These are phyloP conservation scores for Colletotrichum shisoi DNA, from an alignment of 2,329 filamentous ascomycete genomes.

Conservation along the genomic window DNA sequence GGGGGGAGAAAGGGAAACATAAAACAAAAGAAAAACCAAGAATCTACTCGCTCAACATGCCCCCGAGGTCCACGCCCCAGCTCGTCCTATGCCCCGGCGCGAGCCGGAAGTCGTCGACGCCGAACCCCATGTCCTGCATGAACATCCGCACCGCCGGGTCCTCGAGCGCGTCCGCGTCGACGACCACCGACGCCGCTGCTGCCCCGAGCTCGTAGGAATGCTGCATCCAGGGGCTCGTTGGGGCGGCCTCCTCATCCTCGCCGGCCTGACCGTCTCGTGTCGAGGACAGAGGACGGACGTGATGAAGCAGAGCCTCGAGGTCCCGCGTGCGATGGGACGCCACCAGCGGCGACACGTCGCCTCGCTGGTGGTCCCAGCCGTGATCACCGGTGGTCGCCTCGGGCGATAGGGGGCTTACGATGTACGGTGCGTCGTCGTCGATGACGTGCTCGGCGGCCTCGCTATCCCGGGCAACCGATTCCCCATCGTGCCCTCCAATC, in stretches of 20 bases:
- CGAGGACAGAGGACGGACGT: background rate
- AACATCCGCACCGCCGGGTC: background rate
- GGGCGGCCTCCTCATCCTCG: background rate
- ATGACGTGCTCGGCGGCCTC: background rate
- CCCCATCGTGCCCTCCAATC: background rate
- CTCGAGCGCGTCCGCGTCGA: background rate
- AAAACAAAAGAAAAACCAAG: background rate
- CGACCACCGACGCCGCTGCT: background rate
- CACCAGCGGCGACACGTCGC: background rate
- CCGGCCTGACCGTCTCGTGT: background rate
- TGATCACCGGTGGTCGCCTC: background rate
- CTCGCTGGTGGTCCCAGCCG: background rate
- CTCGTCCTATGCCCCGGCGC: background rate
- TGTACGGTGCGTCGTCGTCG: background rate
- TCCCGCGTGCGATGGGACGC: background rate
- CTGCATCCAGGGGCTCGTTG: background rate
- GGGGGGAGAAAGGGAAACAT: too few species aligned
- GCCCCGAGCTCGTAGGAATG: conserved; percentile 13
- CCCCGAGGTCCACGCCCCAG: conserved; percentile 20
- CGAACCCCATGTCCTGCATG: background rate
- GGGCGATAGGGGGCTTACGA: conserved; percentile 18
- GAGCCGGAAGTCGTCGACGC: background rate
- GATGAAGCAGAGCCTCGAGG: background rate
- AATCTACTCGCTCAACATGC: conserved; percentile 3
- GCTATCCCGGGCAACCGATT: background rate